Percentiles rank a stretch among this genome's conserved stretches.
These are phyloP conservation scores for Talaromyces adpressus DNA, from an alignment of 495 filamentous ascomycete species.

Conservation along the genomic window DNA sequence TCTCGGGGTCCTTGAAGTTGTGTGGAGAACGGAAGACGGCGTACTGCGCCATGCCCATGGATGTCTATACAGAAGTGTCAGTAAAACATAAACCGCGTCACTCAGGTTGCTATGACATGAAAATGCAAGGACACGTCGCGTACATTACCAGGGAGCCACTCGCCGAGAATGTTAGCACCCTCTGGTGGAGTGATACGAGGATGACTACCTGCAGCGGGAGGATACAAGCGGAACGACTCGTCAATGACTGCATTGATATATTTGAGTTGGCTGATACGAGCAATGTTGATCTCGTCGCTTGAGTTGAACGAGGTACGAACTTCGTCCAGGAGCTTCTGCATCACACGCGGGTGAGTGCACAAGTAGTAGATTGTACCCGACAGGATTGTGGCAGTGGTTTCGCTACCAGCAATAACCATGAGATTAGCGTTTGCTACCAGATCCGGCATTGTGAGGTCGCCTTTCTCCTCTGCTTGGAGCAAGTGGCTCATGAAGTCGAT, in stretches of 20 bases:
- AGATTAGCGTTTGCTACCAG: slow-evolving; percentile 25
- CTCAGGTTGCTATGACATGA: neutral
- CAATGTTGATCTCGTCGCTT: slow-evolving; percentile 25
- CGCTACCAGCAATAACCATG: slow-evolving; percentile 48
- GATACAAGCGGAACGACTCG: slow-evolving; percentile 61
- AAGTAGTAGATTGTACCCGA: slow-evolving; percentile 49
- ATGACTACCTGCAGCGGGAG: slow-evolving; percentile 52
- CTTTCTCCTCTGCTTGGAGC: neutral
- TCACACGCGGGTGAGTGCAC: slow-evolving; percentile 40
- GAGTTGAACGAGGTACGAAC: slow-evolving; percentile 38
- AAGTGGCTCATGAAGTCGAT: slow-evolving; percentile 2
- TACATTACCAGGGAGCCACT: slow-evolving; percentile 32
- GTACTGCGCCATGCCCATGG: slow-evolving; percentile 33
- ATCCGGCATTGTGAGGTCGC: neutral
- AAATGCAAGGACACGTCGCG: neutral
- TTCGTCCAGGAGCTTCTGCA: slow-evolving; percentile 50
- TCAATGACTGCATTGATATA: slow-evolving; percentile 66
- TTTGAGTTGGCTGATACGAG: slow-evolving; percentile 26
- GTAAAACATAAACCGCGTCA: neutral
- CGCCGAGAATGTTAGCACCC: slow-evolving; percentile 40
- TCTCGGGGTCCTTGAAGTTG: slow-evolving; percentile 32
- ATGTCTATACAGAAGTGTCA: slow-evolving; percentile 16
- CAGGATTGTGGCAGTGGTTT: slow-evolving; percentile 48
- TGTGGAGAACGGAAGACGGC: slow-evolving; percentile 28
- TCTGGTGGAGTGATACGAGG: slow-evolving; percentile 56